phyloP scores from a whole-genome alignment of 441 rosid genomes.

The Brassica hybrid region DNA sequence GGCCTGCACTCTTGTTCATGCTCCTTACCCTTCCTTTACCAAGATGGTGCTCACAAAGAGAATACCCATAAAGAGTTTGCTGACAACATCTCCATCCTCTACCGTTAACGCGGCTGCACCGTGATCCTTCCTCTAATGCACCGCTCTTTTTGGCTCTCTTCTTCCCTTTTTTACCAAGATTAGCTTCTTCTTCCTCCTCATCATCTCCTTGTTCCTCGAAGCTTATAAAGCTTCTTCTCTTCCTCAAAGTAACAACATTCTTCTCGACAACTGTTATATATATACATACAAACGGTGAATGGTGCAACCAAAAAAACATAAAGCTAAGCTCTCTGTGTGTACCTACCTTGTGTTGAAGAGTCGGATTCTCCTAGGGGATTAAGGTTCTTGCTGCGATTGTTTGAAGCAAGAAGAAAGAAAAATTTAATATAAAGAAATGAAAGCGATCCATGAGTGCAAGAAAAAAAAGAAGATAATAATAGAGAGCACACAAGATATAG shows the following conservation, averaged over 20 bases:
- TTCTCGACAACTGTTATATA: constrained; percentile 42
- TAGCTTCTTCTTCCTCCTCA: constrained; percentile 25
- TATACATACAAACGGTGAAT: constrained; percentile 23
- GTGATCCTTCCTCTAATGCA: constrained; percentile 75
- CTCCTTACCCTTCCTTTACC: constrained; percentile 91
- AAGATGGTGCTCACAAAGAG: constrained; percentile 92
- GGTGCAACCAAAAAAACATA: too few relatives aligned
- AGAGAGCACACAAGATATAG: too few relatives aligned
- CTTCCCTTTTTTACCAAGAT: constrained; percentile 47
- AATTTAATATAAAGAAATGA: too few relatives aligned
- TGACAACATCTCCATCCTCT: constrained; percentile 99
- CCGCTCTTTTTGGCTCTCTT: constrained; percentile 44
- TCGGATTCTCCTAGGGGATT: too few relatives aligned
- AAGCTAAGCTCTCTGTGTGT: too few relatives aligned
- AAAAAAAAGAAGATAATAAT: too few relatives aligned
- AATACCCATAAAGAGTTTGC: constrained; percentile 90
- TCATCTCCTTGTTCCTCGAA: constrained; percentile 38
- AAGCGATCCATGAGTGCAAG: too few relatives aligned
- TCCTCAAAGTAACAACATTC: constrained; percentile 62
- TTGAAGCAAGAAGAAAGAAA: too few relatives aligned
- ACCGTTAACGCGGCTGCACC: constrained; percentile 95
- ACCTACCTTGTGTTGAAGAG: too few relatives aligned
- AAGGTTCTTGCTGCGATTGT: too few relatives aligned
- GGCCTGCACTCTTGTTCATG: constrained; percentile 45
- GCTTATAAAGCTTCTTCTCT: constrained; percentile 61